Evolutionary conservation across 1,284 basidiomycete genomes (phyloP), one percentile per base, ranked within the genome.

Genomic region (Rhodotorula sp.): DNA sequence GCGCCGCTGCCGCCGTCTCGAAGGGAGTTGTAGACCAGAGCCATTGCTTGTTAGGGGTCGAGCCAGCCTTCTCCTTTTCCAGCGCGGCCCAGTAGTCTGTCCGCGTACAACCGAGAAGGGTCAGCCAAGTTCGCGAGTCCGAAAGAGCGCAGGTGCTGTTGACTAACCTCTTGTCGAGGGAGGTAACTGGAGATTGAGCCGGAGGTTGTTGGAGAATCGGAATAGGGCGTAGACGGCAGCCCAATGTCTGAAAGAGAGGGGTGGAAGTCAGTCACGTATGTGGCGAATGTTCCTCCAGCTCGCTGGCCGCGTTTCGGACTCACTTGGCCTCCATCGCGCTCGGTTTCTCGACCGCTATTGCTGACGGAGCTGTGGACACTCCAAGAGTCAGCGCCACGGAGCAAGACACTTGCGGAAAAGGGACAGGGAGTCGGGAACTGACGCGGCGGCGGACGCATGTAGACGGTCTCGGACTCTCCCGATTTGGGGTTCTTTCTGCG

Each of bases 11-110:
- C n/a, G 74, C 71, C 14, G 91, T 90, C 48, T 86, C 85, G 79
- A 94, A 95, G 1, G 92, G 93, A 81, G 95, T 92, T 10, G 87
- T 83, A n/a, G 86, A 85, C 79, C 90, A 95, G 85, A 92, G 89
- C 92, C 92, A 95, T 63, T 85, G 86, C 79, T 87, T 85, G 80
- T 93, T 90, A 1, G 87, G 85, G 1, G 75, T 64, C 47, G 70
- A 67, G 0, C 88, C 87, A 2, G 85, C 84, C 28, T 82, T 82
- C 73, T 88, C 89, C 75, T 91, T 90, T 77, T 87, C 87, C 12
- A 95, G 83, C 75, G 87, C 85, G 60, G 87, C 85, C 92, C 92
- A 95, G 80, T 94, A 95, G 18, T 92, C 89, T 69, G 62, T 6
- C 28, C 28, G 28, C 28, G 28, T 28, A 28, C 28, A 28, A 28